A percentile compares a stretch with the other conserved stretches of the same genome.
Conservation (phyloP, 805 yeast genomes). For the Saturnispora hagleri region DNA sequence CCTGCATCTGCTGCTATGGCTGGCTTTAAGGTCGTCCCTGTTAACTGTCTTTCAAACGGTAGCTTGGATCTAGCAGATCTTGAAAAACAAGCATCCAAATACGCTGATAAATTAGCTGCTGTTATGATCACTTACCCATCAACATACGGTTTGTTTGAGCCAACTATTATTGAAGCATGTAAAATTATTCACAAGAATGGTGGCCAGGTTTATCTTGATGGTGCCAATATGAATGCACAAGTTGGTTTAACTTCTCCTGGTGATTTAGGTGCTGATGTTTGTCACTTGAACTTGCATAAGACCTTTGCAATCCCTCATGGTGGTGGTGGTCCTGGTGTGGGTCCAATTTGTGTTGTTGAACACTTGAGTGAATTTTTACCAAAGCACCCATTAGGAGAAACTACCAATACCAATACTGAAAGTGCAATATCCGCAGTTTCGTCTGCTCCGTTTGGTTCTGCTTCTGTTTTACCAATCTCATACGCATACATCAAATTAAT, state of each 20-base stretch:
- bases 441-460: conserved; percentile 95
- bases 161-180: conserved; percentile 76
- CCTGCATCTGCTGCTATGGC: conserved; percentile 99
- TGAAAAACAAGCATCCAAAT: conserved; percentile 58
- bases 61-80: conserved; percentile 77
- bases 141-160: conserved; percentile 93
- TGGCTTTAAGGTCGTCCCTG: conserved; percentile 87
- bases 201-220: conserved; percentile 95
- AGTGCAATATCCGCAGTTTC: conserved; percentile 67
- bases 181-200: conserved; percentile 79
- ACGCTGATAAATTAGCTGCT: conserved; percentile 69
- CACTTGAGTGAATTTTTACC: conserved; percentile 82
- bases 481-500: conserved; percentile 92
- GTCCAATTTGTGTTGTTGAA: conserved; percentile 87
- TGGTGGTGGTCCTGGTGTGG: conserved; percentile 99
- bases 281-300: conserved; percentile 93
- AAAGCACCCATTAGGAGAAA: conserved; percentile 56
- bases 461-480: conserved; percentile 85
- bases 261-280: conserved; percentile 95
- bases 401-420: conserved; percentile 30
- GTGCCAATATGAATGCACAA: conserved; percentile 99
- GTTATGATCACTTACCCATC: conserved; percentile 97
- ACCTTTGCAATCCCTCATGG: conserved; percentile 98
- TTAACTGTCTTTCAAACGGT: conserved; percentile 79
- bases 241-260: conserved; percentile 97